A percentile compares a stretch with the other conserved stretches of the same genome.
Evolutionary conservation across 306 rosid species (phyloP).

Genomic region (Vigna angularis): DNA sequence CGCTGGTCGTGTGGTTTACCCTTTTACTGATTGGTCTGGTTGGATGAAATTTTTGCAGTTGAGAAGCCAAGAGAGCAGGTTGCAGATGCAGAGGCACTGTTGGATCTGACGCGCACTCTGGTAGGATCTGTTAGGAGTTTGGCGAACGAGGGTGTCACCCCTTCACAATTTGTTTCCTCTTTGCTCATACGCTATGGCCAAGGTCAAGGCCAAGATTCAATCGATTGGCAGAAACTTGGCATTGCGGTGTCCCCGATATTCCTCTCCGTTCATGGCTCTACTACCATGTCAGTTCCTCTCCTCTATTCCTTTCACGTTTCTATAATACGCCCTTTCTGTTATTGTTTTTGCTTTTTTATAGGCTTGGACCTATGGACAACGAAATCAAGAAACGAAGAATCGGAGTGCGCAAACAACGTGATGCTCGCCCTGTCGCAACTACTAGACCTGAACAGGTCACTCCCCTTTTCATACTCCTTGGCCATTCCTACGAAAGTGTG

Average conservation of each 20-base stretch:
- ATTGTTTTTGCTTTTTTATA: slow-evolving; percentile 5
- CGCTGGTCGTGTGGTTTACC: neutral
- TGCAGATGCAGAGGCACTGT: slow-evolving; percentile 83
- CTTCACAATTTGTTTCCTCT: slow-evolving; percentile 68
- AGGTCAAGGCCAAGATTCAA: slow-evolving; percentile 1
- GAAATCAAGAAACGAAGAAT: slow-evolving; percentile 68
- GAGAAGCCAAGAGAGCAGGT: slow-evolving; percentile 86
- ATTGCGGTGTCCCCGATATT: slow-evolving; percentile 59
- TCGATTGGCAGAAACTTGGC: slow-evolving; percentile 69
- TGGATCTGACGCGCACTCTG: slow-evolving; percentile 65
- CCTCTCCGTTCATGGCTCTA: slow-evolving; percentile 61
- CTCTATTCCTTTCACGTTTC: neutral
- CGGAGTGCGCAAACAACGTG: slow-evolving; percentile 43
- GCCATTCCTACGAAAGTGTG: neutral
- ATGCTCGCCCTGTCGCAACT: slow-evolving; percentile 49
- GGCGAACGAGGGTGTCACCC: slow-evolving; percentile 66
- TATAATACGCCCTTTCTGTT: neutral
- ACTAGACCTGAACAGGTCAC: slow-evolving; percentile 76
- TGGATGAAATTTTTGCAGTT: slow-evolving; percentile 49
- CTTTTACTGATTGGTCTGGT: neutral
- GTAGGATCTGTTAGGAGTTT: slow-evolving; percentile 66
- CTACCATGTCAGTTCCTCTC: slow-evolving; percentile 65
- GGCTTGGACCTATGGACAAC: slow-evolving; percentile 91
- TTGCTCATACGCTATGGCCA: slow-evolving; percentile 58
- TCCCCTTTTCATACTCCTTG: neutral